phyloP scores from a whole-genome alignment of 75 land plant genomes.

The Cunninghamia lanceolata region DNA sequence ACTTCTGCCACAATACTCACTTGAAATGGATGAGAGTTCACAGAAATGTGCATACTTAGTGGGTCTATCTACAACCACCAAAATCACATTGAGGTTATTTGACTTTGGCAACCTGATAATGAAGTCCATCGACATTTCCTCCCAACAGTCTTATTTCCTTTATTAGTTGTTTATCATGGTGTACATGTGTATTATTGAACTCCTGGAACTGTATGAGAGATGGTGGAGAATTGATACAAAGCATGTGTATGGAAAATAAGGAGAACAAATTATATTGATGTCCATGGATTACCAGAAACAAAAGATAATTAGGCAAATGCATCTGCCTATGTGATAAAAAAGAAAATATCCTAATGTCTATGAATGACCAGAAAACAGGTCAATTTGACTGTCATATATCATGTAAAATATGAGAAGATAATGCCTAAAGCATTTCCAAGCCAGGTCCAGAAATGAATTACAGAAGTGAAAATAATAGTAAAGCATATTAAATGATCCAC shows the following conservation, averaged over 20 bases:
- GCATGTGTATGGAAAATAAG: not conserved
- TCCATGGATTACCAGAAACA: not conserved
- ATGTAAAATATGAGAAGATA: not conserved
- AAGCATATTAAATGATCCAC: not conserved
- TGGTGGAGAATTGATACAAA: not conserved
- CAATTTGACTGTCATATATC: not conserved
- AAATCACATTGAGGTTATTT: too few species aligned
- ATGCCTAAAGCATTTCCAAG: conserved; percentile 6
- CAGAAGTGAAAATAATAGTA: not conserved
- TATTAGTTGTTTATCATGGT: not conserved
- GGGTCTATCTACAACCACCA: too few species aligned
- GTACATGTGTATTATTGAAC: not conserved
- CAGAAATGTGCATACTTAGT: too few species aligned
- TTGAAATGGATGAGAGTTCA: too few species aligned
- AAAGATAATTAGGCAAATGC: not conserved
- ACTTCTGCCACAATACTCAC: too few species aligned
- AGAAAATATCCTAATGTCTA: not conserved
- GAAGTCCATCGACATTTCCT: too few species aligned
- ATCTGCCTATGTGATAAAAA: not conserved
- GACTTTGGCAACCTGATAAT: too few species aligned
- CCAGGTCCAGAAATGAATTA: not conserved
- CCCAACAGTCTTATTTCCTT: not conserved
- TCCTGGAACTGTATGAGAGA: not conserved
- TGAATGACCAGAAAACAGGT: not conserved
- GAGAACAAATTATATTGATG: not conserved